Base-by-base conservation (phyloP, 352 stramenopile species). In the Pythium brachiatum region DNA sequence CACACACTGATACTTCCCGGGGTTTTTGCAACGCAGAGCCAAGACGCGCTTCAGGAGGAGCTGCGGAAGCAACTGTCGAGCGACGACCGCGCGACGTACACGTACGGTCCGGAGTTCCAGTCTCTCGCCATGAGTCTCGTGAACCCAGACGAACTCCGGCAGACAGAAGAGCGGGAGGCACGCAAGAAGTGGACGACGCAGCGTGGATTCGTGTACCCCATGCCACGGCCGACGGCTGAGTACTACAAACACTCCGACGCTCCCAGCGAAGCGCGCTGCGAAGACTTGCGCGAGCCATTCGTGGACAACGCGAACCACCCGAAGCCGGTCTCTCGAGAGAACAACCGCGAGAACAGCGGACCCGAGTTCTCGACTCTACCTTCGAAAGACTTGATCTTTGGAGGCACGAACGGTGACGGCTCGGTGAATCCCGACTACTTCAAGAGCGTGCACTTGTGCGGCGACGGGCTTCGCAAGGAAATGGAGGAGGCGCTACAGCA, bases 341-440 rank as follows among this genome's bases (percentile, higher is more conserved):
- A 62, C n/a, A 38, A 60, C 53, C 41, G 44, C 43, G 61, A 57
- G 23, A 51, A n/a, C 20, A 53, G 36, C 47, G 69, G 59, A 3
- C 43, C 71, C 1, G 64, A 86, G 13, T 97, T 97, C 60, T 83
- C 89, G 36, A 95, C 77, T 5, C 60, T 96, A 7, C 87, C 88
- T 23, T 92, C 83, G n/a, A 97, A 96, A 59, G 75, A 92, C 56
- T 75, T 88, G 67, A 46, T 96, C 20, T 97, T 97, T 57, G 90
- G 90, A 16, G 88, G 86, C 25, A 90, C 88, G 18, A 86, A 97
- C 56, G 73, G 69, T 6, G 83, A 90, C 60, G 84, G 75, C 12
- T 81, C 63, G 0, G 69, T 73, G 8, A 90, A 96, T 47, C 21
- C 59, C 0, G 77, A 92, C 25, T 96, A 93, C 64, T 96, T 96